Conservation (phyloP, 2,329 filamentous ascomycete genomes). For the Botrytis paeoniae region DNA sequence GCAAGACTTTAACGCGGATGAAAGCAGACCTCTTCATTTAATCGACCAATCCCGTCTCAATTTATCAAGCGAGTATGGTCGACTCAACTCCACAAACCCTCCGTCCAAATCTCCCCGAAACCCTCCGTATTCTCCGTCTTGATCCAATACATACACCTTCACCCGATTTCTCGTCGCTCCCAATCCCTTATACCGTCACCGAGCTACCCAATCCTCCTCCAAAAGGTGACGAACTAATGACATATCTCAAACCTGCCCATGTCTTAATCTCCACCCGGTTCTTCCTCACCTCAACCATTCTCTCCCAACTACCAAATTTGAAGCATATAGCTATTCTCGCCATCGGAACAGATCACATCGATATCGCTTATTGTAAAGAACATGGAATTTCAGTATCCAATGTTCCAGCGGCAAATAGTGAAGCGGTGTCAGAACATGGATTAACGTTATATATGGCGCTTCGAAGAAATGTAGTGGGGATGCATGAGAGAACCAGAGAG, state of each 20-base stretch:
- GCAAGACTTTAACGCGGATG: too few relatives aligned
- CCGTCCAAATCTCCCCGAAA: neutral
- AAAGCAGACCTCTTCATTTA: neutral
- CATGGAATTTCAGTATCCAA: constrained; percentile 40
- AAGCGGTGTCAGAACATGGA: constrained; percentile 39
- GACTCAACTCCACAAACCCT: neutral
- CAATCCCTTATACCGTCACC: constrained; percentile 28
- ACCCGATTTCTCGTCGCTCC: constrained; percentile 17
- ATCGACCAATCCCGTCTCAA: neutral
- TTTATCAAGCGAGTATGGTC: neutral
- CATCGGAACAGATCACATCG: constrained; percentile 41
- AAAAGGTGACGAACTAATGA: constrained; percentile 33
- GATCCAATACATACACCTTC: neutral
- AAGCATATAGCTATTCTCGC: constrained; percentile 40
- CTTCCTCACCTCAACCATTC: constrained; percentile 35
- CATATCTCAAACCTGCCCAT: constrained; percentile 32
- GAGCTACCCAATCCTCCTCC: constrained; percentile 26
- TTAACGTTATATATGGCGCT: constrained; percentile 37
- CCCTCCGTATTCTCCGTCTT: neutral
- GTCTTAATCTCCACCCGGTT: constrained; percentile 38
- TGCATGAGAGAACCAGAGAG: constrained; percentile 33
- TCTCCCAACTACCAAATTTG: constrained; percentile 37
- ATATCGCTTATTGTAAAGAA: constrained; percentile 38
- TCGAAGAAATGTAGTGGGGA: constrained; percentile 40
- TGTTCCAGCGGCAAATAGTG: constrained; percentile 40